These are phyloP conservation scores for Lachnellula suecica DNA, from an alignment of 2,329 filamentous ascomycete species.

Conservation along the genomic window DNA sequence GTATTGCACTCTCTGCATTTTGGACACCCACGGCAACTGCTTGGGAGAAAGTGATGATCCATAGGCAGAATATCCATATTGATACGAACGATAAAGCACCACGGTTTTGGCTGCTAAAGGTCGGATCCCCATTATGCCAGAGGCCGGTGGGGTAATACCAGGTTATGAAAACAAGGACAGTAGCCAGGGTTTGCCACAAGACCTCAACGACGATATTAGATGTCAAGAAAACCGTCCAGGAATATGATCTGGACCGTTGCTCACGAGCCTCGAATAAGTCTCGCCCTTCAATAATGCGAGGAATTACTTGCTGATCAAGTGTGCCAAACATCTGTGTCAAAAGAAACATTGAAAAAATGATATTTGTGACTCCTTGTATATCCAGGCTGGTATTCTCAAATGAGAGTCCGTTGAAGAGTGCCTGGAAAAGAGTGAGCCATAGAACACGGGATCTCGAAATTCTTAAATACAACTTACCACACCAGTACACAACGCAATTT, in stretches of 20 bases:
- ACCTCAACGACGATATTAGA: constrained; percentile 81
- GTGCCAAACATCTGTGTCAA: constrained; percentile 73
- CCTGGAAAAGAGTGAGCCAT: no score
- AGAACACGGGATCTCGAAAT: no score
- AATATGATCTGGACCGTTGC: constrained; percentile 77
- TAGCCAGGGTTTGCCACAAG: constrained; percentile 75
- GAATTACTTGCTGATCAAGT: constrained; percentile 75
- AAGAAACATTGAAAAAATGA: constrained; percentile 76
- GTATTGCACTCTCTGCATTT: constrained; percentile 71
- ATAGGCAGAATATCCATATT: constrained; percentile 72
- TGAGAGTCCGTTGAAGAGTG: constrained; percentile 70
- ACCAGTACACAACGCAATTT: constrained; percentile 27
- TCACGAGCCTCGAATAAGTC: constrained; percentile 68
- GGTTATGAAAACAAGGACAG: constrained; percentile 72
- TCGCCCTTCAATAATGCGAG: constrained; percentile 56
- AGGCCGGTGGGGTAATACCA: constrained; percentile 89
- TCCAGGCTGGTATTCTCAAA: constrained; percentile 62
- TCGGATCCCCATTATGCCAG: constrained; percentile 64
- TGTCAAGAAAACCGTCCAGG: constrained; percentile 63
- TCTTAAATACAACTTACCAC: constrained; percentile 17
- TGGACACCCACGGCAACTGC: constrained; percentile 76
- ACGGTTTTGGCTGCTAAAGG: constrained; percentile 63
- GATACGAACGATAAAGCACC: constrained; percentile 79
- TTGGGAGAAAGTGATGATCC: constrained; percentile 78
- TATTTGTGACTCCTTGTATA: constrained; percentile 64